A percentile compares a stretch with the other conserved stretches of the same genome.
These are phyloP conservation scores for Brassica nigra DNA, from an alignment of 345 rosid species.

Conservation along the genomic window DNA sequence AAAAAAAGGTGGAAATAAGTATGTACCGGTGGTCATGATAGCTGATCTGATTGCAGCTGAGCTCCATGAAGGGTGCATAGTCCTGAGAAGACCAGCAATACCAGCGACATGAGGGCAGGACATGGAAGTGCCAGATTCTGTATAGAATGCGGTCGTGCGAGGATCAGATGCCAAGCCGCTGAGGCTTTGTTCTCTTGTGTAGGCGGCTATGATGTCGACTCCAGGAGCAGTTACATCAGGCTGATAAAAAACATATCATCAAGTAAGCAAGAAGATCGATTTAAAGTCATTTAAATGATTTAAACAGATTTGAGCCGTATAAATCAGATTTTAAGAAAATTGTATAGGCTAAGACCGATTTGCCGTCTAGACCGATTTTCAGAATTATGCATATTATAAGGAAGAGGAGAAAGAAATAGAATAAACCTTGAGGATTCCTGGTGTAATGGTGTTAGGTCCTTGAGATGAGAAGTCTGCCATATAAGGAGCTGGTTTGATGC, in stretches of 20 bases:
- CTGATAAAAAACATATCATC: background rate
- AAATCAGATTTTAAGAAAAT: no score
- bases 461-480: constrained; percentile 21
- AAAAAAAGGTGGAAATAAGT: background rate
- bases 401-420: background rate
- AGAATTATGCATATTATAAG: no score
- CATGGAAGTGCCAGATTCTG: constrained; percentile 20
- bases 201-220: constrained; percentile 15
- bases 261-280: background rate
- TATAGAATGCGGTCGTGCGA: constrained; percentile 12
- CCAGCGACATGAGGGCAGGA: constrained; percentile 24
- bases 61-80: constrained; percentile 23
- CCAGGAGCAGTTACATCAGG: constrained; percentile 20
- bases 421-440: constrained; percentile 17
- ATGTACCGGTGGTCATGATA: constrained; percentile 19
- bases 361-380: no score
- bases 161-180: constrained; percentile 7
- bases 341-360: no score
- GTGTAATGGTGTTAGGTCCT: constrained; percentile 13
- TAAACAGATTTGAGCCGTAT: no score
- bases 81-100: constrained; percentile 20
- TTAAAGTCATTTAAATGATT: no score
- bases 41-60: constrained; percentile 12
- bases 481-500: constrained; percentile 18
- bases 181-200: constrained; percentile 6